Percentiles rank a stretch among this genome's conserved stretches.
phyloP scores from a whole-genome alignment of 2,329 filamentous ascomycete species.

The Dothistroma septosporum region DNA sequence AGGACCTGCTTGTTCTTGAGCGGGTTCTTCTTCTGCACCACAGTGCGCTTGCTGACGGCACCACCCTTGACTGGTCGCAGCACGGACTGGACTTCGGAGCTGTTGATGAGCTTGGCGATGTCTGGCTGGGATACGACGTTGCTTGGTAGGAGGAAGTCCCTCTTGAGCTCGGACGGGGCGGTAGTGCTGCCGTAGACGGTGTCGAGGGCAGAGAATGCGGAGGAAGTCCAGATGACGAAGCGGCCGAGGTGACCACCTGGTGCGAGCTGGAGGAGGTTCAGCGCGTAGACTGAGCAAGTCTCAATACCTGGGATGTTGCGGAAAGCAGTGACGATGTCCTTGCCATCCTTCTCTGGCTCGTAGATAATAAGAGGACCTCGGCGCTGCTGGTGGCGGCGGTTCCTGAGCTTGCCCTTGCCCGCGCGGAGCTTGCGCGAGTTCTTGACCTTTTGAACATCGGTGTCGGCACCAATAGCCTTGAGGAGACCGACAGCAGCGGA shows the following conservation, averaged over 20 bases:
- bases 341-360: slow-evolving; percentile 91
- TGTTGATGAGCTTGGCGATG: slow-evolving; percentile 97
- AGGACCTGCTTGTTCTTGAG: slow-evolving; percentile 98
- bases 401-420: slow-evolving; percentile 98
- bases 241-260: slow-evolving; percentile 98
- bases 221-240: slow-evolving; percentile 98
- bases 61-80: slow-evolving; percentile 87
- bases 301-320: slow-evolving; percentile 99
- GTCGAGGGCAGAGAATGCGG: slow-evolving; percentile 94
- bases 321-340: slow-evolving; percentile 89
- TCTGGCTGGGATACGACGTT: slow-evolving; percentile 93
- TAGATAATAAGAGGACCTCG: slow-evolving; percentile 97
- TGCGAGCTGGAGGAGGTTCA: slow-evolving; percentile 98
- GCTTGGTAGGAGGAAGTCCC: slow-evolving; percentile 95
- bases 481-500: slow-evolving; percentile 80
- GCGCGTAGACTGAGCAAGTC: slow-evolving; percentile 85
- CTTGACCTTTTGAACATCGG: slow-evolving; percentile 93
- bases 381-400: slow-evolving; percentile 94
- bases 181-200: slow-evolving; percentile 94
- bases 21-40: slow-evolving; percentile 99
- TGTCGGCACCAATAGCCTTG: slow-evolving; percentile 82
- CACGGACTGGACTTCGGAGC: slow-evolving; percentile 94
- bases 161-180: slow-evolving; percentile 86
- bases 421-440: slow-evolving; percentile 94
- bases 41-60: slow-evolving; percentile 79